Base-by-base conservation (phyloP, 2,329 filamentous ascomycete species). In the Arthroderma uncinatum region DNA sequence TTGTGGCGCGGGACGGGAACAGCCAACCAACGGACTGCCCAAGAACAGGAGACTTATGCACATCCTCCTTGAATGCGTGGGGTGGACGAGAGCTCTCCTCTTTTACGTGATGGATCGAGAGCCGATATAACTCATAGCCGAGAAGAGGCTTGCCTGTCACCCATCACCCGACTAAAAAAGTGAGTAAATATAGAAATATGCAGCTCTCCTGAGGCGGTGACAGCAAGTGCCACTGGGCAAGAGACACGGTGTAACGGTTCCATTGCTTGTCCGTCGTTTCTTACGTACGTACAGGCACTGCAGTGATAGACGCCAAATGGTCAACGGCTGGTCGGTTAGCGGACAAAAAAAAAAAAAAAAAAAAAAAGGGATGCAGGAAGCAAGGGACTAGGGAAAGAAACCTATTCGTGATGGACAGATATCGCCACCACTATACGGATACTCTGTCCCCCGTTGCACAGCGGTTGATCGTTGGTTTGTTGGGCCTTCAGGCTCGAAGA, bases 191-290 rank as follows among this genome's bases (percentile, higher is more conserved):
- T 42, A 42, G 39, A 42, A 42, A 42, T 2, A 12, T 42, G 12
- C 39, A 42, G 39, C 16, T 19, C 2, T 1, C 23, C n/a, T 48
- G 33, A 34, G 33, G 33, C 33, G 12, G 12, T 12, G 12, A 34
- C 12, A 34, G 12, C 12, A 12, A 28, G 25, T 23, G 44, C 7
- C 44, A 25, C 44, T 30, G 12, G 44, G 5, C 10, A 16, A 39
- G 6, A 30, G 25, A 48, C 44, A 48, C 44, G 12, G 44, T 48
- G 44, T 48, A 48, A 48, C 44, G 44, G 44, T 48, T 30, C 44
- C 44, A 48, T 48, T 48, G 44, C 44, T 48, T 48, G 21, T 28
- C 23, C 44, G n/a, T 25, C 21, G 4, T 48, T 12, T 14, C 4
- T 12, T 28, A 21, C 6, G 7, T 14, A 28, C 4, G 12, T 25